A percentile compares a stretch with the other conserved stretches of the same genome.
Conservation (phyloP, 2,329 filamentous ascomycete species). For the Xylariaceae sp. region DNA sequence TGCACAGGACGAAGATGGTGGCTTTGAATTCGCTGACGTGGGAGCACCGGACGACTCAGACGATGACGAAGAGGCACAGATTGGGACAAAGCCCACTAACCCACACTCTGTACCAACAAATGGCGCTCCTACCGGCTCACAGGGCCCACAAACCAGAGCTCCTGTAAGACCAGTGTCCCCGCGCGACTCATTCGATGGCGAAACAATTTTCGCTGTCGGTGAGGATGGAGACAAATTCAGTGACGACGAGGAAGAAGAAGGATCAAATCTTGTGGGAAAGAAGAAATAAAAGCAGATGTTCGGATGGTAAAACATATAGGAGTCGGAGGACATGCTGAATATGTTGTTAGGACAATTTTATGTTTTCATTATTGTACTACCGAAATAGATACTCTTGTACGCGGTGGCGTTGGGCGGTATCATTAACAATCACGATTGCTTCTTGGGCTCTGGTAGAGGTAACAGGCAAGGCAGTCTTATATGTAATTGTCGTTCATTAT, state of each 20-base stretch:
- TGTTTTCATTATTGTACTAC: constrained; percentile 33
- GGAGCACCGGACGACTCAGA: constrained; percentile 73
- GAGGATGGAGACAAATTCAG: constrained; percentile 84
- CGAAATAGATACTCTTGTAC: constrained; percentile 31
- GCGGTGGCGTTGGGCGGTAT: constrained; percentile 35
- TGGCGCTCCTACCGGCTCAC: constrained; percentile 24
- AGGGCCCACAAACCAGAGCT: constrained; percentile 32
- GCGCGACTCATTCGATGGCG: constrained; percentile 70
- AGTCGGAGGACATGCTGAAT: not conserved
- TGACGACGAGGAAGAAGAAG: constrained; percentile 70
- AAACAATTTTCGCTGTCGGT: constrained; percentile 94
- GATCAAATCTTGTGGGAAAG: constrained; percentile 59
- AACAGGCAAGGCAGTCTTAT: not conserved
- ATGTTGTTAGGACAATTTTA: constrained; percentile 3
- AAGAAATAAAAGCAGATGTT: constrained; percentile 44
- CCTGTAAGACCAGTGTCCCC: constrained; percentile 56
- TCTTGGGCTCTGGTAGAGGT: constrained; percentile 8
- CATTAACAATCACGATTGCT: constrained; percentile 18
- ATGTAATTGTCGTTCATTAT: constrained; percentile 21
- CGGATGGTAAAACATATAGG: not conserved
- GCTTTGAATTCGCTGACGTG: constrained; percentile 92
- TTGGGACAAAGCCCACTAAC: constrained; percentile 48
- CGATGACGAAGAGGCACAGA: constrained; percentile 61
- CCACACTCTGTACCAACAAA: constrained; percentile 29
- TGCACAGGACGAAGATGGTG: constrained; percentile 95